Evolutionary conservation across 495 filamentous ascomycete genomes (phyloP), one percentile per base, ranked within the genome.

Genomic region (Immersiella caudata): DNA sequence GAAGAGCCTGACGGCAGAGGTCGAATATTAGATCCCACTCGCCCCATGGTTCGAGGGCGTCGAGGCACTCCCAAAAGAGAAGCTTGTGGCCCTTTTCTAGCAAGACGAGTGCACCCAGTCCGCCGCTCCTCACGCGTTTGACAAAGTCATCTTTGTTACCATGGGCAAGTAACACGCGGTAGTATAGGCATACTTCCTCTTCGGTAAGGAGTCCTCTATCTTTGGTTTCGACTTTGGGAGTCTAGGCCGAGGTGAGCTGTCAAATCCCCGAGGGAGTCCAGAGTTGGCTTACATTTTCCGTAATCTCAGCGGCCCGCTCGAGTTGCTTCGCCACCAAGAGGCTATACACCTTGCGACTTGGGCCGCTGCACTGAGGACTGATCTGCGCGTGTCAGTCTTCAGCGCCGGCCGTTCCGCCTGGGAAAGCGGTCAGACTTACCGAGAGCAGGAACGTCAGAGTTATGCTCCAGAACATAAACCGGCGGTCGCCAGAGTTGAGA

Each of bases 381-480:
- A 73, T 65, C 82, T 71, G 67, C 50, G 6, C 26, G 49, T 71
- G 75, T 80, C 52, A 80, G 73, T 16, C 9, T 56, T 26, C 33
- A 24, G 5, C 14, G n/a, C 33, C 11, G 16, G 46, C 22, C 12
- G 50, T 40, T 3, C 4, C 29, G 25, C n/a, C 22, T 20, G 16
- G n/a, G 18, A 56, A 49, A 7, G 21, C 7, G 11, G 22, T 5
- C 18, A 52, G 40, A 74, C 80, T 75, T 68, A 84, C 81, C 65
- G 82, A 80, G 62, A 81, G 79, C 7, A 81, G 72, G 50, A 74
- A 78, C 0, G 80, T 83, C 7, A 80, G 69, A 6, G 76, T 66
- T 65, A 83, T 82, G 62, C 76, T 81, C 72, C 76, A 78, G 62
- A 82, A 83, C 70, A 81, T 76, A 63, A 79, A 79, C 8, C 70